Evolutionary conservation across 352 stramenopile species (phyloP), one percentile per base, ranked within the genome.

Genomic region (Globisporangium cylindrosporum): DNA sequence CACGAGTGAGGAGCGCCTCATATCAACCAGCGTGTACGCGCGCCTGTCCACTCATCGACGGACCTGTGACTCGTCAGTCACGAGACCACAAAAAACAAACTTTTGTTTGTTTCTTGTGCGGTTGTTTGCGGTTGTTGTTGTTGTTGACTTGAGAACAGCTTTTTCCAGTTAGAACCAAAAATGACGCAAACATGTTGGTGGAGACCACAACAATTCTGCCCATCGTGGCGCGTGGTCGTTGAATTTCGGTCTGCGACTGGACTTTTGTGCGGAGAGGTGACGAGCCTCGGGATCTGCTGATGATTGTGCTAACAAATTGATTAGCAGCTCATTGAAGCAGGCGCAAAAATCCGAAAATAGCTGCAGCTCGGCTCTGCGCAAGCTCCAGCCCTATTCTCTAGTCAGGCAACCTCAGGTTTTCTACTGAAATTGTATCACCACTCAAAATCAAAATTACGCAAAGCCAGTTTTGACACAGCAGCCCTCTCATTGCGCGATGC

Each of bases 291-390:
- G 12, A 18, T 43, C 32, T 38, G 7, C 32, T 43, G 24, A 10
- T 59, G 53, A 59, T 59, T 59, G 53, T 59, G 53, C 53, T 59
- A 59, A 59, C 53, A 59, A 59, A 38, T 24, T 59, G 53, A 59
- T 59, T 59, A 59, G 53, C 53, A 24, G 5, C 24, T 58, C 24
- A 18, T 58, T 58, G 53, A 41, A 59, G 53, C 25, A 58, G 24
- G 12, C 12, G 12, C 10, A 22, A 25, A 36, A 58, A 58, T 58
- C 53, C 46, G 15, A 38, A 38, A 38, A 38, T 1, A 12, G 9
- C 36, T 14, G 2, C 36, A 10, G 36, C 36, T 43, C 12, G 36
- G 36, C 36, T 43, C 36, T 43, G 36, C 10, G 36, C 36, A 43
- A 43, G 12, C 9, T 43, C 36, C 49, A 32, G 49, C 49, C 22